Base-by-base conservation (phyloP, 306 rosid species). In the Acacia confusa region DNA sequence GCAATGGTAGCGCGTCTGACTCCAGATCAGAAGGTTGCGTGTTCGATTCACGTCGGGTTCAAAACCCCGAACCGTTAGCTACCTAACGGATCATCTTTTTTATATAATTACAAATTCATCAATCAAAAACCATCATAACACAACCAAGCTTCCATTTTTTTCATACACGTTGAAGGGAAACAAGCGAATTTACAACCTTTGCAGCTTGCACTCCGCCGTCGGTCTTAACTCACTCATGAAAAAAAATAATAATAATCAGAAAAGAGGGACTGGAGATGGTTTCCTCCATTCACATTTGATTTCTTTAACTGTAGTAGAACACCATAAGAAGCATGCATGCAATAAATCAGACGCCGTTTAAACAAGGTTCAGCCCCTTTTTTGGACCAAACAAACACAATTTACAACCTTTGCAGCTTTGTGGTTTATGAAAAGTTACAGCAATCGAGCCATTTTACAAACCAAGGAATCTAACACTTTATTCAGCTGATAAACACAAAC, bases 11-110 rank as follows among this genome's bases (percentile, higher is more conserved):
- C 87, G 84, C 81, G 84, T 79, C 81, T 84, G 83, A 84, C 87
- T 84, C 87, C 84, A 84, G 87, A 84, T 84, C 81, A 84, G 84
- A 84, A 84, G 87, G 87, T 79, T 84, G 87, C 87, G 84, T 75
- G 87, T 84, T 84, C 87, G 84, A 84, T 84, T 84, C 87, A 84
- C 84, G 84, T 84, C 84, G 78, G 87, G 87, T 84, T 84, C 84
- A 84, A 79, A 36, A 2, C 14, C 64, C 22, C 43, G 38, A 44
- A 14, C 38, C 75, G 22, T 40, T 44, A 24, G 12, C 12, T 70
- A 22, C 55, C 58, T 44, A 71, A 45, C 13, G 55, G 73, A 1
- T 70, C 36, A 44, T 19, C 7, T 3, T 71, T 45, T 41, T 12
- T 11, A 36, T 36, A 6, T 7, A 36, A 34, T 34, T 36, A 36